Evolutionary conservation across 2,329 filamentous ascomycete species (phyloP).

Genomic region (Fusarium acutatum): DNA sequence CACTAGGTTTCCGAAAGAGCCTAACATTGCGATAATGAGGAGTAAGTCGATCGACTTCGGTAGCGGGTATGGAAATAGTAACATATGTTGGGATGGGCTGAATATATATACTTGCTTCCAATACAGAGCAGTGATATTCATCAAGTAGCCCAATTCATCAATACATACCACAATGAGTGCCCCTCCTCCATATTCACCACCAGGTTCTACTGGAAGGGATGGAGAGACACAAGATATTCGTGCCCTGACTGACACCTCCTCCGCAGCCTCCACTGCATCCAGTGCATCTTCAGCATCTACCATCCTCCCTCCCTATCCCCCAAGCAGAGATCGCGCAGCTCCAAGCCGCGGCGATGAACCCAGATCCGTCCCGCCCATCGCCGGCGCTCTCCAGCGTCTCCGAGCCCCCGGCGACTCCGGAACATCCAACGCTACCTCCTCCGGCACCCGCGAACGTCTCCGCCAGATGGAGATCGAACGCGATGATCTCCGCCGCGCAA

Average conservation of each 20-base stretch:
- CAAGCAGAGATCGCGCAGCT: not conserved
- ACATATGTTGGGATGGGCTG: not conserved
- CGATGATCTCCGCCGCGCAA: slow-evolving; percentile 9
- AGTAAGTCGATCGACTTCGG: not conserved
- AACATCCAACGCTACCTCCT: slow-evolving; percentile 6
- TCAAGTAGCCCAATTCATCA: not conserved
- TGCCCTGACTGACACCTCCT: not conserved
- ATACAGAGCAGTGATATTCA: not conserved
- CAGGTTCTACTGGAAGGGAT: not conserved
- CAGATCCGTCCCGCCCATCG: not conserved
- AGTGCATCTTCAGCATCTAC: slow-evolving; percentile 2
- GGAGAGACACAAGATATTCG: not conserved
- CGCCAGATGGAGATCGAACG: slow-evolving; percentile 15
- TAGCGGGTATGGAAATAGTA: not conserved
- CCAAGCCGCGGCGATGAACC: not conserved
- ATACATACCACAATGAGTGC: not conserved
- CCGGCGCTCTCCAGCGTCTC: not conserved
- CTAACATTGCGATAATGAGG: not conserved
- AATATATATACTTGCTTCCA: slow-evolving; percentile 2
- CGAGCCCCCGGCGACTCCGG: not conserved
- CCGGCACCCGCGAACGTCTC: slow-evolving; percentile 9
- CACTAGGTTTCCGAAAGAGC: not conserved
- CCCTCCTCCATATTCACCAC: slow-evolving; percentile 18
- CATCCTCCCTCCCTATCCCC: slow-evolving; percentile 7
- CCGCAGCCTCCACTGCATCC: slow-evolving; percentile 1